These are phyloP conservation scores for Euclidium syriacum DNA, from an alignment of 345 rosid genomes.

Conservation along the genomic window DNA sequence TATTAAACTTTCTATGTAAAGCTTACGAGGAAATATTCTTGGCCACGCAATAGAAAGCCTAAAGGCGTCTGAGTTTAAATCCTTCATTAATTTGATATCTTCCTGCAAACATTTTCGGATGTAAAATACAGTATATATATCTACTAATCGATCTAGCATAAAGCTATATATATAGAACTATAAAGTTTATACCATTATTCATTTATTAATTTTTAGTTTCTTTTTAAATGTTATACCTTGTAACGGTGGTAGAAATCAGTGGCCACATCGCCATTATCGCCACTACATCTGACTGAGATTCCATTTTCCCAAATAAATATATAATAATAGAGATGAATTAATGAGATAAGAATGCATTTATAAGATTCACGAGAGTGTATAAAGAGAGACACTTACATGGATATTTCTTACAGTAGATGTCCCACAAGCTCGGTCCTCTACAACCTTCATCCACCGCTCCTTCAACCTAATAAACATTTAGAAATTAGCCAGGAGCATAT, in stretches of 20 bases:
- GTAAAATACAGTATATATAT: too few relatives aligned
- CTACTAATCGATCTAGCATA: not conserved
- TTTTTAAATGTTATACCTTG: conserved; percentile 15
- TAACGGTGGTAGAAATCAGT: conserved; percentile 28
- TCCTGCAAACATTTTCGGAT: conserved; percentile 14
- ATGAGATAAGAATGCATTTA: not conserved
- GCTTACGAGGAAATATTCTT: conserved; percentile 34
- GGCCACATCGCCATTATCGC: conserved; percentile 8
- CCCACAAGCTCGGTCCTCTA: conserved; percentile 26
- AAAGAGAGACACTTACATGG: not conserved
- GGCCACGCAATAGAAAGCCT: conserved; percentile 45
- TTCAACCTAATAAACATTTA: not conserved
- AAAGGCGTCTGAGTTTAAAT: conserved; percentile 28
- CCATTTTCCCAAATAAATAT: not conserved
- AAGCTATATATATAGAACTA: not conserved
- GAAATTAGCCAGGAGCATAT: not conserved
- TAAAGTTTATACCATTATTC: not conserved
- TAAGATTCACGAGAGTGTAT: not conserved
- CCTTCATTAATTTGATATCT: conserved; percentile 24
- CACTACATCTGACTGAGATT: not conserved
- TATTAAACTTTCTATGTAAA: not conserved
- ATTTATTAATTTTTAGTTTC: not conserved
- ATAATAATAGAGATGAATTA: not conserved
- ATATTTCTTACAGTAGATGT: conserved; percentile 8
- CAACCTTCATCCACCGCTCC: conserved; percentile 7